Conservation (phyloP, 208 protist genomes). For the Trypanosoma rangeli region DNA sequence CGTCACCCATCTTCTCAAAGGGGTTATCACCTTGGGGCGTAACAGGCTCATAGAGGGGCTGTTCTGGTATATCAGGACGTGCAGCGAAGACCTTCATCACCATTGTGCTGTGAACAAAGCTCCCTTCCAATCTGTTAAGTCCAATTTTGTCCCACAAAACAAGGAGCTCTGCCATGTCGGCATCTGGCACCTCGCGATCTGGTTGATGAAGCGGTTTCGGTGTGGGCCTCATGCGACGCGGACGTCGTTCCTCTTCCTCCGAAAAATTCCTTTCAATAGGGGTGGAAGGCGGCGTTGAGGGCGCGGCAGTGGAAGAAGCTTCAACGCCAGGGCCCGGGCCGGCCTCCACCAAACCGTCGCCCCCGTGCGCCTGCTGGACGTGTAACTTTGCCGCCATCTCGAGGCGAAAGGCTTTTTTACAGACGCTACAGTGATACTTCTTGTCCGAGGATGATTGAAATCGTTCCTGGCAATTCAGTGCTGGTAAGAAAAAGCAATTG, state of each 20-base stretch:
- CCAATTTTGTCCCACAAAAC: conserved; percentile 82
- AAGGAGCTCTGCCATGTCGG: conserved; percentile 73
- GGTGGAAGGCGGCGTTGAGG: conserved; percentile 7
- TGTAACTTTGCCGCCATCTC: conserved; percentile 90
- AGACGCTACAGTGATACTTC: conserved; percentile 87
- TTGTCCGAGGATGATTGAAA: conserved; percentile 55
- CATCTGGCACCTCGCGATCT: conserved; percentile 51
- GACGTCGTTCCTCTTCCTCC: conserved; percentile 39
- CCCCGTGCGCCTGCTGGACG: conserved; percentile 80
- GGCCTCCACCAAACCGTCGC: conserved; percentile 61
- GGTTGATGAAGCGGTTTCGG: conserved; percentile 85
- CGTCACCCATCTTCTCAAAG: conserved; percentile 32
- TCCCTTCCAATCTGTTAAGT: conserved; percentile 53
- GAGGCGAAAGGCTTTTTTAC: conserved; percentile 83
- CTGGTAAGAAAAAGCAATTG: conserved; percentile 10
- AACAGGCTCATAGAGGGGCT: conserved; percentile 49
- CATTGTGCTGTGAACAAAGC: conserved; percentile 90
- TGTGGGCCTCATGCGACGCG: conserved; percentile 48
- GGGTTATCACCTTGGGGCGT: conserved; percentile 53
- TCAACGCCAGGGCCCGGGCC: conserved; percentile 56
- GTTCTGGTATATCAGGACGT: conserved; percentile 36
- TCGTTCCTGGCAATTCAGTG: conserved; percentile 21
- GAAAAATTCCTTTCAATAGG: conserved; percentile 24
- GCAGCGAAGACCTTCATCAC: conserved; percentile 87
- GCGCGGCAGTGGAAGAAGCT: not conserved